Percentiles rank a stretch among this genome's conserved stretches.
Evolutionary conservation across 2,329 filamentous ascomycete species (phyloP).

Genomic region (Tolypocladium nubicola): DNA sequence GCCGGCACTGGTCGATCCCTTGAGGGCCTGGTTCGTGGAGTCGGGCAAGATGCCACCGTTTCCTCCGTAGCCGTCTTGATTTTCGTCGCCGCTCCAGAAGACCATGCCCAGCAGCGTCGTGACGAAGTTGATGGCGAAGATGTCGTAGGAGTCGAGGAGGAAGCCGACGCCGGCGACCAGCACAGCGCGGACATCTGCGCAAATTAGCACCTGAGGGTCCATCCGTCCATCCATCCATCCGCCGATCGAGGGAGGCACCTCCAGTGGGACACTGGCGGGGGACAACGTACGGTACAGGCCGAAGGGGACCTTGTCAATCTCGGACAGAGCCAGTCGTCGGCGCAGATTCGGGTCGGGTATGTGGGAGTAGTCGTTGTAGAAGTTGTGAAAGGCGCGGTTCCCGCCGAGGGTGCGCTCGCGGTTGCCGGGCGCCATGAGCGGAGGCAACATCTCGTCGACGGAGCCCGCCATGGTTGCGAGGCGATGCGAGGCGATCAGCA

Average conservation of each 20-base stretch:
- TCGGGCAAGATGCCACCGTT: constrained; percentile 50
- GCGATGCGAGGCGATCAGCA: constrained; percentile 1
- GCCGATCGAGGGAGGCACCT: too few species aligned
- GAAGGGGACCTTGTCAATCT: constrained; percentile 71
- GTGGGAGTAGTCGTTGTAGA: constrained; percentile 57
- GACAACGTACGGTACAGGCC: constrained; percentile 51
- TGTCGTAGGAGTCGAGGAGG: constrained; percentile 73
- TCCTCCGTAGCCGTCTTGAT: constrained; percentile 34
- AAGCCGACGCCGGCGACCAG: constrained; percentile 73
- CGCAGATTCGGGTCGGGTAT: constrained; percentile 66
- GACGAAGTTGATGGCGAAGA: constrained; percentile 71
- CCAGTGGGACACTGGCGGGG: not conserved
- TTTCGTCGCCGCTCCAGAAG: constrained; percentile 50
- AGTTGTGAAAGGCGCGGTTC: constrained; percentile 64
- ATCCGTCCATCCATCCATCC: too few species aligned
- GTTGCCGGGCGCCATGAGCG: constrained; percentile 23
- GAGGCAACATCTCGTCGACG: constrained; percentile 28
- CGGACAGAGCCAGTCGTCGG: constrained; percentile 62
- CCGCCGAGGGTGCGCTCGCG: constrained; percentile 43
- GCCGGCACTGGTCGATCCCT: constrained; percentile 70
- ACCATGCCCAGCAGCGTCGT: constrained; percentile 64
- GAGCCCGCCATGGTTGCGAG: constrained; percentile 16
- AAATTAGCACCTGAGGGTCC: not conserved
- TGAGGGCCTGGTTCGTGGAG: constrained; percentile 61
- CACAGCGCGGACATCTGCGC: constrained; percentile 54